Evolutionary conservation across 352 stramenopile genomes (phyloP).

Genomic region (Globisporangium radiosum): DNA sequence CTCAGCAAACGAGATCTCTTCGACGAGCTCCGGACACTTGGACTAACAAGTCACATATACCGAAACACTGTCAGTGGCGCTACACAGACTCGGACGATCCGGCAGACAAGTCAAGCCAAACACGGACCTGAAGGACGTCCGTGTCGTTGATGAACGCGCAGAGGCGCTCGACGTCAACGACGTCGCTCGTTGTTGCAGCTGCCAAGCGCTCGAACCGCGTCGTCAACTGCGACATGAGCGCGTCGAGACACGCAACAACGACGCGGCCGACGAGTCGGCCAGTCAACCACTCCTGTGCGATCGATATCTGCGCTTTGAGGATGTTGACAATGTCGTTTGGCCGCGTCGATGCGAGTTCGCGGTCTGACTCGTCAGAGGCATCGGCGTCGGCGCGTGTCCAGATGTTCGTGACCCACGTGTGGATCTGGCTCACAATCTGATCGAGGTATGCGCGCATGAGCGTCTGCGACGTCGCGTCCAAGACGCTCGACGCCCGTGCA

Average conservation of each 20-base stretch:
- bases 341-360: constrained; percentile 66
- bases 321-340: constrained; percentile 87
- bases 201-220: constrained; percentile 47
- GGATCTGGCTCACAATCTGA: constrained; percentile 71
- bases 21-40: constrained; percentile 76
- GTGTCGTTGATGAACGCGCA: constrained; percentile 85
- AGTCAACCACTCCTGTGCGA: constrained; percentile 76
- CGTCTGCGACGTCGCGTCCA: constrained; percentile 60
- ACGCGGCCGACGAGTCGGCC: constrained; percentile 56
- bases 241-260: constrained; percentile 60
- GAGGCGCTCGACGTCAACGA: constrained; percentile 59
- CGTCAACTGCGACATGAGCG: constrained; percentile 74
- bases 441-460: constrained; percentile 73
- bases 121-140: constrained; percentile 63
- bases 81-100: background rate
- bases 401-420: constrained; percentile 83
- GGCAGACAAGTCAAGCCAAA: too few relatives aligned
- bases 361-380: constrained; percentile 35
- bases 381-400: constrained; percentile 43
- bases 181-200: background rate
- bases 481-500: constrained; percentile 51
- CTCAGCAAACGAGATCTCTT: constrained; percentile 79
- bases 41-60: constrained; percentile 19
- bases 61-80: background rate
- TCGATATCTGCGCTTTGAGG: constrained; percentile 80